Evolutionary conservation across 441 rosid species (phyloP).

Genomic region (Oxalis stricta): DNA sequence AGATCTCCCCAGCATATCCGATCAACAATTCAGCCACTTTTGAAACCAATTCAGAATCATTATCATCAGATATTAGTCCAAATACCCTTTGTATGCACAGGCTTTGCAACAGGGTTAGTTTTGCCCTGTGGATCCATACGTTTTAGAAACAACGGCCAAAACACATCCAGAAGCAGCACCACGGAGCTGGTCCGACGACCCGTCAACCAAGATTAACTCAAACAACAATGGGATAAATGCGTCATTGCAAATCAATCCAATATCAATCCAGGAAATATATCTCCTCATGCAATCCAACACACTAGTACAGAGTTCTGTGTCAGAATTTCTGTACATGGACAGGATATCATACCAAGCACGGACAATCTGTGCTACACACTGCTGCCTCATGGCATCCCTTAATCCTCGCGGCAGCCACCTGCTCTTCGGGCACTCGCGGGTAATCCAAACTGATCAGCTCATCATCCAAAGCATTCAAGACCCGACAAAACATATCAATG

Average conservation of each 20-base stretch:
- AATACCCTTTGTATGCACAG: constrained; percentile 57
- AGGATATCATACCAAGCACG: constrained; percentile 77
- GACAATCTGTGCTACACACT: constrained; percentile 75
- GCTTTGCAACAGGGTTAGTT: constrained; percentile 52
- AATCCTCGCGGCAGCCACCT: constrained; percentile 45
- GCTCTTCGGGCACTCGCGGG: constrained; percentile 50
- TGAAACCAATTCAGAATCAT: constrained; percentile 52
- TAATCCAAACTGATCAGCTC: constrained; percentile 86
- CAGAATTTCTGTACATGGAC: constrained; percentile 41
- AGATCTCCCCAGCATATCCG: constrained; percentile 70
- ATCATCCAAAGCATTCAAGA: constrained; percentile 77
- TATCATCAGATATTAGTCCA: constrained; percentile 44
- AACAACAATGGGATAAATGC: constrained; percentile 60
- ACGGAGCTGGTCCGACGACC: constrained; percentile 49
- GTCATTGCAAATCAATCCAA: constrained; percentile 63
- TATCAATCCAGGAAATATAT: constrained; percentile 89
- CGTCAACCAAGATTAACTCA: constrained; percentile 51
- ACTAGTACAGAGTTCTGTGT: constrained; percentile 48
- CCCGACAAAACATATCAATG: constrained; percentile 86
- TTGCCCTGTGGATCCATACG: constrained; percentile 69
- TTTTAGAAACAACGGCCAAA: constrained; percentile 72
- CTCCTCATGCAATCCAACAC: constrained; percentile 74
- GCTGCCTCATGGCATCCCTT: constrained; percentile 97
- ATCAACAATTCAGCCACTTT: constrained; percentile 51
- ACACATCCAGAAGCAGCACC: constrained; percentile 79